Conservation (phyloP, 352 stramenopile genomes). For the Phytophthora aleatoria region DNA sequence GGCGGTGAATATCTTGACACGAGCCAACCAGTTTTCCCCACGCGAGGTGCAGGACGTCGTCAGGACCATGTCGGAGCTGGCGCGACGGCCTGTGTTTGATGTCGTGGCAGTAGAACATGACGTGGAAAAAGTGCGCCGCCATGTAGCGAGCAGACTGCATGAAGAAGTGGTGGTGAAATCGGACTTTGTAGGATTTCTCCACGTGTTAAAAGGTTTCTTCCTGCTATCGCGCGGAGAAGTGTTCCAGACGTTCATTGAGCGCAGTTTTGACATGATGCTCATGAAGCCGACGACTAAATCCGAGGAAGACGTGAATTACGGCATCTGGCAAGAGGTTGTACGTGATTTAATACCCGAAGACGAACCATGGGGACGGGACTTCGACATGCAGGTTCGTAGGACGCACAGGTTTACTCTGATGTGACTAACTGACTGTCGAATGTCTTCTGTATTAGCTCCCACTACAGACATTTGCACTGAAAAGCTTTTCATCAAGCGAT, state of each 20-base stretch:
- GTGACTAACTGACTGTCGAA: conserved; percentile 1
- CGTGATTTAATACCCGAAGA: conserved; percentile 56
- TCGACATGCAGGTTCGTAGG: conserved; percentile 49
- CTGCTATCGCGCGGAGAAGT: conserved; percentile 69
- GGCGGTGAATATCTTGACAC: conserved; percentile 58
- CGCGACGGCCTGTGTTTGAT: conserved; percentile 49
- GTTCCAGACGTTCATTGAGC: conserved; percentile 77
- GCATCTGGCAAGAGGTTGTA: conserved; percentile 59
- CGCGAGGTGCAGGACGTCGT: conserved; percentile 59
- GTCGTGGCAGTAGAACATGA: conserved; percentile 52
- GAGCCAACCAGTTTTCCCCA: conserved; percentile 50
- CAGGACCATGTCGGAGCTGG: conserved; percentile 40
- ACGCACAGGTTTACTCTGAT: not conserved
- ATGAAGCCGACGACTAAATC: conserved; percentile 53
- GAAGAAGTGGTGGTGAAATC: conserved; percentile 70
- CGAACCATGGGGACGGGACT: conserved; percentile 41
- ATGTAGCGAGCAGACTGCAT: conserved; percentile 63
- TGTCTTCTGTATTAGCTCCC: conserved; percentile 40
- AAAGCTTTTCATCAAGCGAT: conserved; percentile 46
- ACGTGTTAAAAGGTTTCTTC: conserved; percentile 71
- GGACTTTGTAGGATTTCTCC: conserved; percentile 63
- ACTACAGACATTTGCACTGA: conserved; percentile 62
- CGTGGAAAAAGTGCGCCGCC: conserved; percentile 58
- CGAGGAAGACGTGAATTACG: conserved; percentile 68
- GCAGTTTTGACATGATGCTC: conserved; percentile 60